A percentile compares a stretch with the other conserved stretches of the same genome.
Conservation (phyloP, 2,329 filamentous ascomycete species). For the Tolypocladium ophioglossoides region DNA sequence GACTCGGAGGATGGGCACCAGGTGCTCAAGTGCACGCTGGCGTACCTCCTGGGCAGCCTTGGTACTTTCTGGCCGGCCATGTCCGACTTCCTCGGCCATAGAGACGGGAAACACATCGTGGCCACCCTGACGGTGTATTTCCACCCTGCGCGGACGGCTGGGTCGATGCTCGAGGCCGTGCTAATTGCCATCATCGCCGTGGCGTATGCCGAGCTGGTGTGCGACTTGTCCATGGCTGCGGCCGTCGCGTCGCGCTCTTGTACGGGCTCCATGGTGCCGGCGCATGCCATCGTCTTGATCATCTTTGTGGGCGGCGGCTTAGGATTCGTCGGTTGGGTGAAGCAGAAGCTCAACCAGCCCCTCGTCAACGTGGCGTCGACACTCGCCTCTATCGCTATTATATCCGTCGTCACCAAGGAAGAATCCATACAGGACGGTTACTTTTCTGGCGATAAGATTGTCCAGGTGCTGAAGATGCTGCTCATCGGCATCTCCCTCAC, state of each 20-base stretch:
- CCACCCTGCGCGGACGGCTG: conserved; percentile 74
- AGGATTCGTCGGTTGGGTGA: conserved; percentile 81
- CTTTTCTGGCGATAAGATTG: conserved; percentile 72
- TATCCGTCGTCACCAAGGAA: conserved; percentile 85
- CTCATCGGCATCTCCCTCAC: conserved; percentile 65
- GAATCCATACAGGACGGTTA: conserved; percentile 73
- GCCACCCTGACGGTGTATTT: conserved; percentile 94
- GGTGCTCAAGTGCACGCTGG: conserved; percentile 83
- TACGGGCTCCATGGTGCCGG: conserved; percentile 55
- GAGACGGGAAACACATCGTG: conserved; percentile 89
- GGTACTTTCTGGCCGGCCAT: conserved; percentile 73
- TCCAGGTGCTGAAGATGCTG: conserved; percentile 75
- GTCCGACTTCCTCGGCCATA: conserved; percentile 63
- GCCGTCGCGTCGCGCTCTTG: conserved; percentile 66
- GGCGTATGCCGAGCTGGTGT: conserved; percentile 57
- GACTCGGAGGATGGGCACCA: conserved; percentile 65
- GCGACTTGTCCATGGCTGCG: conserved; percentile 78
- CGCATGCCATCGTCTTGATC: conserved; percentile 69
- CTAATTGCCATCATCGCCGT: conserved; percentile 70
- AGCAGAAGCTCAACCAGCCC: conserved; percentile 67
- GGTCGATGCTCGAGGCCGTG: conserved; percentile 82
- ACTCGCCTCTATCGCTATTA: conserved; percentile 76
- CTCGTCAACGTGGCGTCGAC: conserved; percentile 79
- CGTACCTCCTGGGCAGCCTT: conserved; percentile 77
- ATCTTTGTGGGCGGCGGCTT: conserved; percentile 80